Percentiles rank a stretch among this genome's conserved stretches.
phyloP scores from a whole-genome alignment of 2,329 filamentous ascomycete species.

The Huntiella omanensis region DNA sequence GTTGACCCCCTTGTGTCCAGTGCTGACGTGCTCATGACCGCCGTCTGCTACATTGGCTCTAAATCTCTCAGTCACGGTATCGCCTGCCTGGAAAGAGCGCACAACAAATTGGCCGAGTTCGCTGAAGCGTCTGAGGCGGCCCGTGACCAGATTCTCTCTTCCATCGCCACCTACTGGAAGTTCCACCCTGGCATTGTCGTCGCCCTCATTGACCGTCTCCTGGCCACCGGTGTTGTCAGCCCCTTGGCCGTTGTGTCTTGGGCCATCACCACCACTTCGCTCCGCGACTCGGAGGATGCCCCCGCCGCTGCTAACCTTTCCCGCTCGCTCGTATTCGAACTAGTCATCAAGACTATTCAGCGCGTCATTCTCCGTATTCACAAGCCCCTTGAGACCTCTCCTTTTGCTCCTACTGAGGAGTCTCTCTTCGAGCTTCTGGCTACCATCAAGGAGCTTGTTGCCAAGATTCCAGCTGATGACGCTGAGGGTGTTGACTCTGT shows the following conservation, averaged over 20 bases:
- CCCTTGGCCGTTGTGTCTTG: slow-evolving; percentile 76
- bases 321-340: slow-evolving; percentile 66
- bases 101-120: slow-evolving; percentile 67
- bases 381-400: slow-evolving; percentile 5
- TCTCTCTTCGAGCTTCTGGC: slow-evolving; percentile 25
- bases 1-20: slow-evolving; percentile 69
- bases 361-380: slow-evolving; percentile 8
- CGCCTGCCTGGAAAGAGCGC: slow-evolving; percentile 87
- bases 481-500: slow-evolving; percentile 32
- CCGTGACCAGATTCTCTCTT: slow-evolving; percentile 71
- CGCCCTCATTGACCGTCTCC: slow-evolving; percentile 84
- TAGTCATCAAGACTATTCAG: slow-evolving; percentile 69
- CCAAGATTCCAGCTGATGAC: slow-evolving; percentile 46
- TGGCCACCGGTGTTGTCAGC: slow-evolving; percentile 90
- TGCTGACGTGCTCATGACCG: slow-evolving; percentile 84
- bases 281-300: slow-evolving; percentile 27
- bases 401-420: slow-evolving; percentile 2
- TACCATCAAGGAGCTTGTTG: slow-evolving; percentile 40
- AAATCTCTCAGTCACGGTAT: slow-evolving; percentile 94
- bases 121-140: slow-evolving; percentile 57
- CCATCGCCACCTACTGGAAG: slow-evolving; percentile 83
- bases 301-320: slow-evolving; percentile 49
- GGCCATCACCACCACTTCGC: slow-evolving; percentile 45
- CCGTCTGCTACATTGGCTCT: slow-evolving; percentile 80
- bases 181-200: slow-evolving; percentile 83